Conservation (phyloP, 169 alveolate genomes). For the Plasmodium vinckei region DNA sequence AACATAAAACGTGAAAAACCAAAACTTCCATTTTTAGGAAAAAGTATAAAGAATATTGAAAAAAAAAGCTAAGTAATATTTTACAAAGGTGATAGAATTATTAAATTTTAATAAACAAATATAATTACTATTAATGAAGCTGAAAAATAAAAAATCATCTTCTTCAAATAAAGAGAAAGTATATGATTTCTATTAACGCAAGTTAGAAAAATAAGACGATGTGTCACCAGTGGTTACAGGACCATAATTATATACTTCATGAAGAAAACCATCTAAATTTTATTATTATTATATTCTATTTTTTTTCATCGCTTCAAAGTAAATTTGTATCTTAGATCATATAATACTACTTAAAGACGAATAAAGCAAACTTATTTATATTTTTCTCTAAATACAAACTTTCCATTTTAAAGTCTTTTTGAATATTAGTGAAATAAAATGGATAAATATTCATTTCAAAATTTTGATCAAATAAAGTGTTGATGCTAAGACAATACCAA, state of each 20-base stretch:
- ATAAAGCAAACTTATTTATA: too few relatives aligned
- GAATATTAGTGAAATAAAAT: not conserved
- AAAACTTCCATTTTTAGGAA: conserved; percentile 12
- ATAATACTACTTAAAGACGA: too few relatives aligned
- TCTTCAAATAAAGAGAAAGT: conserved; percentile 32
- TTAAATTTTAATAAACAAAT: conserved; percentile 27
- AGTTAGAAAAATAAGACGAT: too few relatives aligned
- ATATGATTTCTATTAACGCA: too few relatives aligned
- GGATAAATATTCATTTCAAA: conserved; percentile 12
- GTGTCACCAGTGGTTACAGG: too few relatives aligned
- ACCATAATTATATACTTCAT: too few relatives aligned
- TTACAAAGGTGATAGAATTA: conserved; percentile 33
- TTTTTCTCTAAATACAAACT: not conserved
- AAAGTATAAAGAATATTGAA: not conserved
- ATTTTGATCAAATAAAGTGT: conserved; percentile 20
- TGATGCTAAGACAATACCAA: conserved; percentile 54
- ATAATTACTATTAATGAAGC: conserved; percentile 60
- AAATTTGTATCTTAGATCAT: too few relatives aligned
- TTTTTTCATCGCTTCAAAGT: too few relatives aligned
- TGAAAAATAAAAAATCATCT: conserved; percentile 47
- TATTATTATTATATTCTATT: too few relatives aligned
- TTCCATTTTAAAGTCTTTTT: too few relatives aligned
- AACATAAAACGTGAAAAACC: conserved; percentile 7
- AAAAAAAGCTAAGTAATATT: conserved; percentile 28
- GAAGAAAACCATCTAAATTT: too few relatives aligned